Evolutionary conservation across 805 yeast genomes (phyloP), one percentile per base, ranked within the genome.

Genomic region (Metschnikowia gelsemii): DNA sequence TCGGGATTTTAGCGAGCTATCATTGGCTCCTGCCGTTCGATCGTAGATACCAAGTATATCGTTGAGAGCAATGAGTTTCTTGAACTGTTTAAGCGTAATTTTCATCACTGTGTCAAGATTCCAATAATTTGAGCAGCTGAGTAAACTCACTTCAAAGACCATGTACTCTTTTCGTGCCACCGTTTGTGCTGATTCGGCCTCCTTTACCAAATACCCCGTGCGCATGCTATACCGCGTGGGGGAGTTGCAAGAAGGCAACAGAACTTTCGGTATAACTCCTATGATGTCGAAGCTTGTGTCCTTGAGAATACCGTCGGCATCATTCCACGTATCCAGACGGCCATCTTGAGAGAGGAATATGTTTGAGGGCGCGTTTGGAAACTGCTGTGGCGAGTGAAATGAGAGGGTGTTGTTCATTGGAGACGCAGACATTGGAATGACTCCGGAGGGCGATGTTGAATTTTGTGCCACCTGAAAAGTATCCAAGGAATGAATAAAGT

Each of bases 71-170:
- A 80, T 73, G 34, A 84, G 55, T 43, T 79, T 78, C 54, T 82
- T 73, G 63, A 77, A 82, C 45, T 86, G 91, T 18, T 63, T 60
- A 47, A 86, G 62, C 2, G 85, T 55, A 11, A 72, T 70, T 45
- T 72, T 76, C 68, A 86, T 65, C 19, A 85, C 60, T 6, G 70
- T 73, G 14, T 70, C 70, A 2, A 79, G 69, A 41, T 78, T 73
- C 61, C 85, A 77, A 29, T 79, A 79, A 27, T 79, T 77, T 13
- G 89, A 87, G 53, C 91, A 85, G 55, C 89, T 84, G 49, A 86
- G 61, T 23, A 86, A 63, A 49, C 80, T 83, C 5, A 83, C 76
- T 52, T 85, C 93, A 46, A 80, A 74, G 3, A 75, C 68, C 39
- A 63, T 46, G 45, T 61, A 64, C 27, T 31, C 33, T 17, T 41